A percentile compares a stretch with the other conserved stretches of the same genome.
Conservation (phyloP, 306 rosid species). For the Citrullus amarus region DNA sequence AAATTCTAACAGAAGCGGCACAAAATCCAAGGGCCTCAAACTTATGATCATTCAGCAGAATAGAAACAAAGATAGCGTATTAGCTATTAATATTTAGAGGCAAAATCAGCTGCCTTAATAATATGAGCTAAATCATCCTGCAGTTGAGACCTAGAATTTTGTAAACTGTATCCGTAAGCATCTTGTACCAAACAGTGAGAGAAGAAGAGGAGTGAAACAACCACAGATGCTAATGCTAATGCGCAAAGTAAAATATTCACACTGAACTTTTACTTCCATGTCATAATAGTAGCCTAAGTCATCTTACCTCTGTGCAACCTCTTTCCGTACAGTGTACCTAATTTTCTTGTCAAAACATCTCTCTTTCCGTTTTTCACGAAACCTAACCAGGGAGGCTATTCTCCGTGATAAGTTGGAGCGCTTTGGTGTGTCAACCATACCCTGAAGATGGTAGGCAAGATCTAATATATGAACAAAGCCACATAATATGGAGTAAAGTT, state of each 20-base stretch:
- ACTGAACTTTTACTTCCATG: background rate
- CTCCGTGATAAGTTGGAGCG: slow-evolving; percentile 76
- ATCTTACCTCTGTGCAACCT: slow-evolving; percentile 91
- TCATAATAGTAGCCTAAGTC: slow-evolving; percentile 2
- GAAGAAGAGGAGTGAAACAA: background rate
- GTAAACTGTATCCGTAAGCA: background rate
- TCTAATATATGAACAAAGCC: slow-evolving; percentile 18
- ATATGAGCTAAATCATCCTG: background rate
- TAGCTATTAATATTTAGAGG: background rate
- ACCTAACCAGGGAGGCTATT: slow-evolving; percentile 92
- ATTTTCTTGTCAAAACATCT: slow-evolving; percentile 97
- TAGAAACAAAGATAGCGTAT: background rate
- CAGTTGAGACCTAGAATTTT: background rate
- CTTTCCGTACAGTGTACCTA: slow-evolving; percentile 86
- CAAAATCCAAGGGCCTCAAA: background rate
- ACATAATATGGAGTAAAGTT: slow-evolving; percentile 19
- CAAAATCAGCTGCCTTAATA: background rate
- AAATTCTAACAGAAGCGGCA: background rate
- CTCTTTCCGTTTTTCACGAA: slow-evolving; percentile 91
- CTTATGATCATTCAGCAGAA: background rate
- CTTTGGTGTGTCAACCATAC: slow-evolving; percentile 41
- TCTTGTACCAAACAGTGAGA: background rate
- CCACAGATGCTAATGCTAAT: background rate
- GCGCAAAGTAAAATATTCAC: background rate
- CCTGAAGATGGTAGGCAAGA: slow-evolving; percentile 36